Conservation (phyloP, 768 basidiomycete genomes). For the Suillus plorans region DNA sequence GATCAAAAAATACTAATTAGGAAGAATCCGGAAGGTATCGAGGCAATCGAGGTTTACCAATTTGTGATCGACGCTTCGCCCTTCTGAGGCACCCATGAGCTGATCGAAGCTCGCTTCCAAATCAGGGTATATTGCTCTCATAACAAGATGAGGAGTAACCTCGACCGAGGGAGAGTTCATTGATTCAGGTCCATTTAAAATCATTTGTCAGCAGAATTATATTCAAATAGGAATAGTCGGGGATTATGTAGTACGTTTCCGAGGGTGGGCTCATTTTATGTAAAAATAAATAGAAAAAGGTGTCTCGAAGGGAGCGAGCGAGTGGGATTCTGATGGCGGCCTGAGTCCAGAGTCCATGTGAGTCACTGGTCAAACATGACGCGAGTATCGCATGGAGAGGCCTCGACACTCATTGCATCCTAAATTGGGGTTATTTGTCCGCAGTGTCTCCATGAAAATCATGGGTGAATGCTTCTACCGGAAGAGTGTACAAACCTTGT, state of each 20-base stretch:
- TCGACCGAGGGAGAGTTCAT: constrained; percentile 2
- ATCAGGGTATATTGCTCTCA: constrained; percentile 14
- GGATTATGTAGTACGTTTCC: constrained; percentile 8
- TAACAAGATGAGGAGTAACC: constrained; percentile 9
- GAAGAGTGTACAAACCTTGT: constrained; percentile 14
- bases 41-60: constrained; percentile 14
- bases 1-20: neutral
- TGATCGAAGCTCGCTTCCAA: constrained; percentile 15
- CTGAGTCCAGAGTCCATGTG: neutral
- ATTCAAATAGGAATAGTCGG: constrained; percentile 7
- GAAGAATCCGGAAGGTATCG: constrained; percentile 12
- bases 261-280: constrained; percentile 1
- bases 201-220: neutral
- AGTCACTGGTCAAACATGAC: constrained; percentile 1
- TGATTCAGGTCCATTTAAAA: neutral
- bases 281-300: neutral
- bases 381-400: neutral
- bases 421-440: constrained; percentile 9
- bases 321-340: neutral
- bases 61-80: constrained; percentile 16
- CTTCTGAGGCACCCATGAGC: constrained; percentile 21
- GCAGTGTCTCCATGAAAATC: constrained; percentile 19
- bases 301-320: neutral
- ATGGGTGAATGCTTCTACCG: constrained; percentile 15
- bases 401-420: constrained; percentile 3